Conservation (phyloP, 2,329 filamentous ascomycete genomes). For the Colletotrichum paranaense region DNA sequence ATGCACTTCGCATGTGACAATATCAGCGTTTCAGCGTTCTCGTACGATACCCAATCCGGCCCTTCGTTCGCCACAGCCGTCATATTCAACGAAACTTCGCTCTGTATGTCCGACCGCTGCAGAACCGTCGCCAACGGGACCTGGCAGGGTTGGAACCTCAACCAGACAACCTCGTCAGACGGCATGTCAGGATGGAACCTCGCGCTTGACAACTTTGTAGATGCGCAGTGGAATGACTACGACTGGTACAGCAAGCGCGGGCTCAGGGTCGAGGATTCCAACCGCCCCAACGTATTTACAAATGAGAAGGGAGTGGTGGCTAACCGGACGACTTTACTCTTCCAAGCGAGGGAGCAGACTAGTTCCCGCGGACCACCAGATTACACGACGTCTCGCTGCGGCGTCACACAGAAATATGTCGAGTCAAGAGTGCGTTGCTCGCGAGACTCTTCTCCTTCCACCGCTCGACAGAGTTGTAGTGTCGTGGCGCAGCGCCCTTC, state of each 20-base stretch:
- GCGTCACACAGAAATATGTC: conserved; percentile 17
- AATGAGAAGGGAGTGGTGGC: conserved; percentile 4
- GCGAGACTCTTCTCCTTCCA: not conserved
- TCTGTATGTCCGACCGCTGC: not conserved
- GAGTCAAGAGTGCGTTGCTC: conserved; percentile 19
- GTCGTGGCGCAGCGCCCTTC: conserved; percentile 13
- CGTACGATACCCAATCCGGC: not conserved
- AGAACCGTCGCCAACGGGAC: not conserved
- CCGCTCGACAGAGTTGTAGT: not conserved
- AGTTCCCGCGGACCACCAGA: not conserved
- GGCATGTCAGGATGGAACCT: conserved; percentile 7
- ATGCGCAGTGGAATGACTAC: not conserved
- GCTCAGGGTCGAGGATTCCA: not conserved
- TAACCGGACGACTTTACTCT: conserved; percentile 4
- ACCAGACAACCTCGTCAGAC: not conserved
- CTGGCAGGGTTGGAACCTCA: conserved; percentile 2
- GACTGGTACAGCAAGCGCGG: not conserved
- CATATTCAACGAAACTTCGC: not conserved
- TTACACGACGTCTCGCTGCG: not conserved
- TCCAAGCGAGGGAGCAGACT: not conserved
- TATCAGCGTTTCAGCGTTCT: not conserved
- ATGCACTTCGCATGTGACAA: conserved; percentile 16
- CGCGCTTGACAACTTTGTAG: conserved; percentile 13
- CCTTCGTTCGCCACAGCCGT: not conserved
- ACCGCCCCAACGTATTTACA: not conserved